Evolutionary conservation across 768 basidiomycete species (phyloP).

Genomic region (Lentinus tigrinus): DNA sequence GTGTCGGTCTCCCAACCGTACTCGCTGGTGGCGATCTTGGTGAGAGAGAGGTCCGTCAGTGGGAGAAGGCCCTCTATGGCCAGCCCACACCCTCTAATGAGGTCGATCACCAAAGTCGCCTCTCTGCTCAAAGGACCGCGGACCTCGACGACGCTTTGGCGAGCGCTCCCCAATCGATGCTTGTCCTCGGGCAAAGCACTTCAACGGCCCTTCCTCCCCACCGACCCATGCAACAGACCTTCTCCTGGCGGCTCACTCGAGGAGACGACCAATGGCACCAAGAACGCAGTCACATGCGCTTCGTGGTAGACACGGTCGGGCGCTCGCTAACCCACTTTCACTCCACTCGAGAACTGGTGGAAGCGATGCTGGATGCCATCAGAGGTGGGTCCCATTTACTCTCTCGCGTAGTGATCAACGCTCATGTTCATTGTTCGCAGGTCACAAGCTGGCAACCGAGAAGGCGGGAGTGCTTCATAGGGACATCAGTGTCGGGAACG

Average conservation of each 20-base stretch:
- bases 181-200: not conserved
- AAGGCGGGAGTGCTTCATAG: conserved; percentile 17
- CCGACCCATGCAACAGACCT: not conserved
- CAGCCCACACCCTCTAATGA: not conserved
- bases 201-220: not conserved
- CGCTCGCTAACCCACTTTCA: conserved; percentile 6
- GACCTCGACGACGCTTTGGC: too few species aligned
- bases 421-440: not conserved
- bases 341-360: not conserved
- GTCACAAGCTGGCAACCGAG: conserved; percentile 7
- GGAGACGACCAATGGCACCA: not conserved
- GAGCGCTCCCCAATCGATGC: not conserved
- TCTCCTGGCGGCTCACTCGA: not conserved
- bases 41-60: not conserved
- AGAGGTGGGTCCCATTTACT: not conserved
- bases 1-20: too few species aligned
- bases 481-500: conserved; percentile 21
- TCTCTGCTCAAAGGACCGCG: too few species aligned
- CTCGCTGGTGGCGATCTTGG: not conserved
- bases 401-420: not conserved
- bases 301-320: conserved; percentile 8
- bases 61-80: not conserved
- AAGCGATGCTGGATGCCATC: conserved; percentile 9
- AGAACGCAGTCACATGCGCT: conserved; percentile 14
- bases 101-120: too few species aligned